These are phyloP conservation scores for Phytophthora ohioensis DNA, from an alignment of 352 stramenopile species.

Conservation along the genomic window DNA sequence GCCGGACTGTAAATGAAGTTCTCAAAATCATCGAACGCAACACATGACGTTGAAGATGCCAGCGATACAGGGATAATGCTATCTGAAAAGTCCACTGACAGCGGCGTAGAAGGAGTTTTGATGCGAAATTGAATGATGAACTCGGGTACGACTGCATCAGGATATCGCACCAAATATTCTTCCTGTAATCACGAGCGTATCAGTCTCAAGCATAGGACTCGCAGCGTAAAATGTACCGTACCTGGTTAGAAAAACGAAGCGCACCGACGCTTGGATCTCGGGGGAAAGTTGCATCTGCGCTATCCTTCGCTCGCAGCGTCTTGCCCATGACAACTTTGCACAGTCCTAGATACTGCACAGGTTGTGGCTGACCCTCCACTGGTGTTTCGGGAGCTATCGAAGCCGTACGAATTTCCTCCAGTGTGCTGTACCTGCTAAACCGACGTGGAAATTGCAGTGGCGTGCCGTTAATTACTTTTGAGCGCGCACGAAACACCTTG, in stretches of 20 bases:
- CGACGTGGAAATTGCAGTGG: conserved; percentile 58
- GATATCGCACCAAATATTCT: conserved; percentile 74
- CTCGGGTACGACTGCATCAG: conserved; percentile 73
- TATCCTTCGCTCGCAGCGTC: conserved; percentile 41
- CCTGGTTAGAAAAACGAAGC: conserved; percentile 53
- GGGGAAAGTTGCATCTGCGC: conserved; percentile 27
- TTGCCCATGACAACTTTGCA: conserved; percentile 76
- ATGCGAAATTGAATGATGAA: conserved; percentile 68
- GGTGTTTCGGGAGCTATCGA: background rate
- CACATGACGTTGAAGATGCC: background rate
- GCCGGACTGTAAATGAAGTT: conserved; percentile 36
- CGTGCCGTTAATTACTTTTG: conserved; percentile 20
- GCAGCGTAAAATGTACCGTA: conserved; percentile 8
- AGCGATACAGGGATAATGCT: conserved; percentile 21
- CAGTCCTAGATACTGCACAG: conserved; percentile 62
- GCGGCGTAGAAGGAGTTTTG: background rate
- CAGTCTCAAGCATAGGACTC: too few species aligned
- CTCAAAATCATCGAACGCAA: conserved; percentile 23
- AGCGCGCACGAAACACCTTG: conserved; percentile 26
- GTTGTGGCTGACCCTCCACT: conserved; percentile 1
- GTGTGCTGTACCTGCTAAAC: conserved; percentile 81
- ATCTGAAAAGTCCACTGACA: conserved; percentile 1
- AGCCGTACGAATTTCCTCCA: conserved; percentile 44
- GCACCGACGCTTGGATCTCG: conserved; percentile 44
- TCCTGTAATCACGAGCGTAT: conserved; percentile 38